Conservation (phyloP, 83 land plant genomes). For the Picea abies region DNA sequence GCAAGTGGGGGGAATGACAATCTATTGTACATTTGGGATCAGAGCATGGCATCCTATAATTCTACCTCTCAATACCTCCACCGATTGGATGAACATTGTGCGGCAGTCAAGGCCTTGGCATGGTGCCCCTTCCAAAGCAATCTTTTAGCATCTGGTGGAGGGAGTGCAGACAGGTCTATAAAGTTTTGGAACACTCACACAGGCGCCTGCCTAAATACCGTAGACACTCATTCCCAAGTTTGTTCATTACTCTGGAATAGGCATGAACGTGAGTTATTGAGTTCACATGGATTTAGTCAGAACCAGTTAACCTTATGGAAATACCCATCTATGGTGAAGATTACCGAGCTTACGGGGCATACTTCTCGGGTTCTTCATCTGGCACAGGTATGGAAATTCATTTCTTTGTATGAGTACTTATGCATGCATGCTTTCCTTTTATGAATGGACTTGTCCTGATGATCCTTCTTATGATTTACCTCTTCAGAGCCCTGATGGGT, state of each 20-base stretch:
- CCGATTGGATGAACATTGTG: constrained; percentile 73
- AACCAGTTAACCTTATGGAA: constrained; percentile 77
- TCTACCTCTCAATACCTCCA: constrained; percentile 55
- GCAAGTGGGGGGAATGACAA: constrained; percentile 77
- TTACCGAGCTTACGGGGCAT: constrained; percentile 61
- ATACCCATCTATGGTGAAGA: constrained; percentile 81
- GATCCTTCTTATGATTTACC: neutral
- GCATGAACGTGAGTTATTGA: constrained; percentile 66
- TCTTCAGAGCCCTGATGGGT: constrained; percentile 66
- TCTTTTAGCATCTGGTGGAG: constrained; percentile 85
- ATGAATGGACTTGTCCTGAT: neutral
- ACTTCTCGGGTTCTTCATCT: constrained; percentile 43
- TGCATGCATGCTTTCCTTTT: neutral
- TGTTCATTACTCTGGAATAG: constrained; percentile 72
- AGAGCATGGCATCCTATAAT: constrained; percentile 34
- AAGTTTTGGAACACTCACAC: constrained; percentile 87
- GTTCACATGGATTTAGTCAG: constrained; percentile 73
- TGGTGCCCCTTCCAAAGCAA: constrained; percentile 92
- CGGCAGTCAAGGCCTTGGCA: constrained; percentile 81
- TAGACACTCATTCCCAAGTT: constrained; percentile 63
- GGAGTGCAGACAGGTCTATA: constrained; percentile 58
- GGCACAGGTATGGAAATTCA: constrained; percentile 45
- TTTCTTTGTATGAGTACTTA: too few species aligned
- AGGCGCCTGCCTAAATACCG: constrained; percentile 55
- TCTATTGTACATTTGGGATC: constrained; percentile 67